phyloP scores from a whole-genome alignment of 306 rosid genomes.

The Corylus heterophylla region DNA sequence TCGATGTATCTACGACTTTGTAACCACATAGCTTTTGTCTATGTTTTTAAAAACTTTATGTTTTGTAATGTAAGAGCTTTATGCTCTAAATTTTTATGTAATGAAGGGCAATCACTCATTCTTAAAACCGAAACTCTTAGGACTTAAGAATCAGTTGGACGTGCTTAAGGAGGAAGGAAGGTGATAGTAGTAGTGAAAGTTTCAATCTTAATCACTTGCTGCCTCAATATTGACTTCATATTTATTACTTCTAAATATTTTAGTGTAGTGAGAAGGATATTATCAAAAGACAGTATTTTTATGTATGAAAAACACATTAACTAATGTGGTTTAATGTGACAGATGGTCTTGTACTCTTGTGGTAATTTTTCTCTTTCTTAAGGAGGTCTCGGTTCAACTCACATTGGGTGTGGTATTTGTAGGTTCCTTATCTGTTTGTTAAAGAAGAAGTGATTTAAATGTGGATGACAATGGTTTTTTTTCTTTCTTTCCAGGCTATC shows the following conservation, averaged over 20 bases:
- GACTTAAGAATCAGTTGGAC: too few relatives aligned
- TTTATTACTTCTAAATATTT: not conserved
- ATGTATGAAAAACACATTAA: not conserved
- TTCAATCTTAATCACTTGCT: not conserved
- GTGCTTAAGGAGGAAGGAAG: too few relatives aligned
- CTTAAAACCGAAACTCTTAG: too few relatives aligned
- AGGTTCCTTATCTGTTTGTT: not conserved
- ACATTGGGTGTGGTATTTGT: not conserved
- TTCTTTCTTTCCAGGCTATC: constrained; percentile 65
- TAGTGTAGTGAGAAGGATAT: not conserved
- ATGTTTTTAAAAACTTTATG: too few relatives aligned
- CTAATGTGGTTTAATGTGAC: not conserved
- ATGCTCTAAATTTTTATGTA: too few relatives aligned
- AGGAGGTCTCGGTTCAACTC: not conserved
- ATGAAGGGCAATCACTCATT: too few relatives aligned
- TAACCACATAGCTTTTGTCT: too few relatives aligned
- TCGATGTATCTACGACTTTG: too few relatives aligned
- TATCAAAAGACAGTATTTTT: not conserved
- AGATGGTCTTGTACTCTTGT: not conserved
- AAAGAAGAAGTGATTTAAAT: not conserved
- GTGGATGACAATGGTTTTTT: constrained; percentile 14
- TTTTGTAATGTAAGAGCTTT: too few relatives aligned
- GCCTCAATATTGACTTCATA: not conserved
- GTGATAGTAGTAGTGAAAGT: too few relatives aligned
- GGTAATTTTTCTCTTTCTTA: not conserved